Conservation (phyloP, 331 rosid genomes). For the Arachis monticola region DNA sequence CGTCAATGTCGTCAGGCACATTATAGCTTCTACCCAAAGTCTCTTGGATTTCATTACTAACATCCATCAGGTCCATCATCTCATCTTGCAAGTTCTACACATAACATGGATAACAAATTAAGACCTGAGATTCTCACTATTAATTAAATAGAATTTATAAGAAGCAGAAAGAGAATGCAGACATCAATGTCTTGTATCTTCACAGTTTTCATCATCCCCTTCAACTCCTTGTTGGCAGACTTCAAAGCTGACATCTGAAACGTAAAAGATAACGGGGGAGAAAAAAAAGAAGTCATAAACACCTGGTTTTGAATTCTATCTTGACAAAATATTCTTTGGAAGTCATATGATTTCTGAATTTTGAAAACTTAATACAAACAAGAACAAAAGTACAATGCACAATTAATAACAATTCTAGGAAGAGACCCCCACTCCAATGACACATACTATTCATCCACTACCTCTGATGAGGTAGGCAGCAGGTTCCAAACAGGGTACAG, state of each 20-base stretch:
- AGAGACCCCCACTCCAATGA: conserved; percentile 65
- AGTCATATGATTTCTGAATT: conserved; percentile 30
- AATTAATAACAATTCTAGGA: conserved; percentile 37
- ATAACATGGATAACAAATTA: conserved; percentile 18
- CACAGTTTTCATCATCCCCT: conserved; percentile 96
- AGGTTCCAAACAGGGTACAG: conserved; percentile 73
- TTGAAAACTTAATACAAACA: conserved; percentile 41
- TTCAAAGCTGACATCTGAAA: conserved; percentile 88
- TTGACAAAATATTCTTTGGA: conserved; percentile 30
- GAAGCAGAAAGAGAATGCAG: conserved; percentile 44
- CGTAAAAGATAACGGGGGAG: background rate
- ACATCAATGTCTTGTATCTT: conserved; percentile 96
- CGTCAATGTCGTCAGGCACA: conserved; percentile 96
- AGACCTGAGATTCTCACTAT: conserved; percentile 24
- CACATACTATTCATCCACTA: conserved; percentile 67
- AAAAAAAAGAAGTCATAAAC: conserved; percentile 25
- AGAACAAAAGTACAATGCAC: conserved; percentile 41
- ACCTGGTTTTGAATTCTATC: conserved; percentile 1
- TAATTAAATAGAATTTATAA: conserved; percentile 32
- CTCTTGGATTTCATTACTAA: conserved; percentile 91
- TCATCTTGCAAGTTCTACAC: conserved; percentile 93
- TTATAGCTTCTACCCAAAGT: conserved; percentile 94
- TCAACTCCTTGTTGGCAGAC: conserved; percentile 96
- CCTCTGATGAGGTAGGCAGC: conserved; percentile 94
- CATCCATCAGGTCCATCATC: conserved; percentile 99